Percentiles rank a stretch among this genome's conserved stretches.
These are phyloP conservation scores for Globisporangium irregulare DNA, from an alignment of 352 stramenopile genomes.

Conservation along the genomic window DNA sequence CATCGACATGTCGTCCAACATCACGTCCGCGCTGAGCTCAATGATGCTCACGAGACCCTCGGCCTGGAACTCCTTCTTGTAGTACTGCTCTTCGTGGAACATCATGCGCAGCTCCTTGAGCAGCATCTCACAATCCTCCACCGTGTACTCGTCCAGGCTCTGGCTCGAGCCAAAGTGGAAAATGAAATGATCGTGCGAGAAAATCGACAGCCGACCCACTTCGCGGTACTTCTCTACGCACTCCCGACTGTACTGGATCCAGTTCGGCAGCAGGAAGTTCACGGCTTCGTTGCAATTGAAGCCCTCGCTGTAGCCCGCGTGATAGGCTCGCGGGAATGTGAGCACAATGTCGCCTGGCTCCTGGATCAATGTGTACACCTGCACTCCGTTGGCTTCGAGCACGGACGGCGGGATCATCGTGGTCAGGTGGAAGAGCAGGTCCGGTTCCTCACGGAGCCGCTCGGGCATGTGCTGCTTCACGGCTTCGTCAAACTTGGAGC, in stretches of 20 bases:
- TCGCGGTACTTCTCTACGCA: constrained; percentile 68
- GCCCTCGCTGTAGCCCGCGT: constrained; percentile 95
- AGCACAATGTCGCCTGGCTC: constrained; percentile 95
- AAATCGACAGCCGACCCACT: constrained; percentile 64
- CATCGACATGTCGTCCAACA: constrained; percentile 74
- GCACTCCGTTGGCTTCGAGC: constrained; percentile 39
- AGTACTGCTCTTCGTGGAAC: constrained; percentile 68
- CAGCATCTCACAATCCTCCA: constrained; percentile 64
- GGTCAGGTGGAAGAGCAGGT: constrained; percentile 70
- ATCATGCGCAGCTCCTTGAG: constrained; percentile 59
- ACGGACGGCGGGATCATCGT: constrained; percentile 68
- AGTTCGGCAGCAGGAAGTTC: constrained; percentile 85
- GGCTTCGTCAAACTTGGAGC: constrained; percentile 47
- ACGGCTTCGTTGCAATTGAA: constrained; percentile 92
- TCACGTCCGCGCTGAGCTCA: constrained; percentile 59
- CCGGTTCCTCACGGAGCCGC: constrained; percentile 56
- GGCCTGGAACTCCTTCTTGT: constrained; percentile 47
- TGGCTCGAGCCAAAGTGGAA: constrained; percentile 71
- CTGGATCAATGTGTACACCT: constrained; percentile 66
- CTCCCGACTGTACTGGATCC: constrained; percentile 77
- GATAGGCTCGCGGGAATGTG: constrained; percentile 97
- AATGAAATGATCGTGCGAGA: constrained; percentile 81
- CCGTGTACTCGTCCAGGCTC: constrained; percentile 58
- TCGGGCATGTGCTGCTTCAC: constrained; percentile 54
- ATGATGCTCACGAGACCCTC: constrained; percentile 51